Evolutionary conservation across 441 rosid species (phyloP).

Genomic region (Euphorbia schlechtendalii): DNA sequence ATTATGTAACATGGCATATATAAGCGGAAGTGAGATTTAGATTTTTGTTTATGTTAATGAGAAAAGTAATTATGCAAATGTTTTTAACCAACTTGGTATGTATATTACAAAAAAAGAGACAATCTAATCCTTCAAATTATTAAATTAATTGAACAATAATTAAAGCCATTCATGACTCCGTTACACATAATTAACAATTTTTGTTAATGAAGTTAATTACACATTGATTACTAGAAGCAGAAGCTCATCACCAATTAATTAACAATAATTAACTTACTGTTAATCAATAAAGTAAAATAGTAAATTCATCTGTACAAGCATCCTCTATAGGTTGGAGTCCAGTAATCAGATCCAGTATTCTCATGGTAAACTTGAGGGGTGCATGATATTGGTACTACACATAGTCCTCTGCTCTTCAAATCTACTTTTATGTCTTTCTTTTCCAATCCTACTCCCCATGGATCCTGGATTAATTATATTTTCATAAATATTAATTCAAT

Average conservation of each 20-base stretch:
- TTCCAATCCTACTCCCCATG: slow-evolving; percentile 54
- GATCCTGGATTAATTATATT: slow-evolving; percentile 58
- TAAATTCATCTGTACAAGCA: slow-evolving; percentile 49
- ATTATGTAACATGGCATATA: too few relatives aligned
- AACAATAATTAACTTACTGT: background rate
- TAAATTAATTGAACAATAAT: too few relatives aligned
- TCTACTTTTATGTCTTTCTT: slow-evolving; percentile 48
- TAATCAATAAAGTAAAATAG: too few relatives aligned
- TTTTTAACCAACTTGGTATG: too few relatives aligned
- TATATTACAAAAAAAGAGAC: background rate
- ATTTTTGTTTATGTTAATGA: too few relatives aligned
- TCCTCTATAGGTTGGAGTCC: slow-evolving; percentile 77
- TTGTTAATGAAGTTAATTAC: background rate
- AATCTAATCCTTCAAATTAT: too few relatives aligned
- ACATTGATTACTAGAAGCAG: background rate
- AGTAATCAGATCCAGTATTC: slow-evolving; percentile 63
- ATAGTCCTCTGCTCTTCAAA: slow-evolving; percentile 66
- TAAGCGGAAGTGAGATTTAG: too few relatives aligned
- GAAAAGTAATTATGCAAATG: too few relatives aligned
- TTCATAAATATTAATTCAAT: too few relatives aligned
- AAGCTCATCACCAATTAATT: background rate
- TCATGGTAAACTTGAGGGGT: slow-evolving; percentile 57
- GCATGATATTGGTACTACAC: slow-evolving; percentile 69
- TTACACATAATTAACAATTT: background rate
- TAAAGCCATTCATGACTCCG: too few relatives aligned